Conservation (phyloP, 2,329 filamentous ascomycete species). For the Magnaporthiopsis poae region DNA sequence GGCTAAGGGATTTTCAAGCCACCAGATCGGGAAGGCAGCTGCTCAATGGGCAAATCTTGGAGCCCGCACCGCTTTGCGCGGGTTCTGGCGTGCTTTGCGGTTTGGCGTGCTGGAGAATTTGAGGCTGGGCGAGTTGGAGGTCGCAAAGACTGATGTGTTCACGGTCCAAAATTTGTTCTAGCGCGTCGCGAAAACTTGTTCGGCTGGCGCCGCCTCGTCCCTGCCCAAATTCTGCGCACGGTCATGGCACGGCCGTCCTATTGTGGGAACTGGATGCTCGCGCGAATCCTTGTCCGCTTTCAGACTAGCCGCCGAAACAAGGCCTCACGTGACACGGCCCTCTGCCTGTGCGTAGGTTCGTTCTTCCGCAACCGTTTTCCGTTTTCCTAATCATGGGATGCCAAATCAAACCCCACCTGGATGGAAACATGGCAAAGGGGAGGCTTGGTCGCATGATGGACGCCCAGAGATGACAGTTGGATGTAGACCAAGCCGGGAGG, state of each 20-base stretch:
- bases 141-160: background rate
- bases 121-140: background rate
- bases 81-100: background rate
- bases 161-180: background rate
- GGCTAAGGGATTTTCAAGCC: background rate
- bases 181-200: conserved; percentile 2
- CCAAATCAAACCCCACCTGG: too few species aligned
- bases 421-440: too few species aligned
- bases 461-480: too few species aligned
- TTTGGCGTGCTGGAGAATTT: background rate
- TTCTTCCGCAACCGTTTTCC: too few species aligned
- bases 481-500: too few species aligned
- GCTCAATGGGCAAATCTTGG: background rate
- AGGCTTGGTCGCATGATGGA: too few species aligned
- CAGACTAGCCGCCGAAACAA: background rate
- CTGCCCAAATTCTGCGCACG: background rate
- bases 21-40: background rate
- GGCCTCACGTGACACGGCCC: background rate
- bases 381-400: too few species aligned
- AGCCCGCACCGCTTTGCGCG: background rate
- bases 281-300: background rate
- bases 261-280: background rate
- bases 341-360: background rate
- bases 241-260: background rate
- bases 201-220: background rate